Evolutionary conservation across 2,329 filamentous ascomycete species (phyloP).

Genomic region (Trichoderma brevicompactum): DNA sequence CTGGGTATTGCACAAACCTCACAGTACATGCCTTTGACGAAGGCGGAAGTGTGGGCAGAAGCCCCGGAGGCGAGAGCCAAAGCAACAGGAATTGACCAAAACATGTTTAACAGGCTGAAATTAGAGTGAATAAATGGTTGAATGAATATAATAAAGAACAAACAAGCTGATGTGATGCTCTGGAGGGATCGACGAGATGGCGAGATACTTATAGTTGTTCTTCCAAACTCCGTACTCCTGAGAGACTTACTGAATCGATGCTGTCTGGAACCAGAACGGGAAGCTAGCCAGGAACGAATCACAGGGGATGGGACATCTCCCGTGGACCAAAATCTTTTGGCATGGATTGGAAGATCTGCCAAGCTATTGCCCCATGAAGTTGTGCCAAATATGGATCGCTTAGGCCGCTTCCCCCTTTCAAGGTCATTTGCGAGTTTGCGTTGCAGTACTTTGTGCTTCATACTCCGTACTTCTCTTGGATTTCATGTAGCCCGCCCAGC

Average conservation of each 20-base stretch:
- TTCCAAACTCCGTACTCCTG: not conserved
- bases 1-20: conserved; percentile 23
- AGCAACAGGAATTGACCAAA: conserved; percentile 25
- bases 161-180: not conserved
- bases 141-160: not conserved
- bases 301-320: not conserved
- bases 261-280: not conserved
- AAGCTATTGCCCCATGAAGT: not conserved
- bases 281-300: conserved; percentile 2
- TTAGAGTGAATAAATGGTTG: not conserved
- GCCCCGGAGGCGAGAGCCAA: conserved; percentile 30
- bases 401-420: conserved; percentile 10
- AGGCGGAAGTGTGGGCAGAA: conserved; percentile 32
- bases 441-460: not conserved
- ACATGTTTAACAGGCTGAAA: conserved; percentile 22
- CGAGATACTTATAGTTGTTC: conserved; percentile 7
- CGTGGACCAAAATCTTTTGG: not conserved
- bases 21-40: conserved; percentile 35
- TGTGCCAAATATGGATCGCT: not conserved
- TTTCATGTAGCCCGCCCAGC: conserved; percentile 10
- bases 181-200: not conserved
- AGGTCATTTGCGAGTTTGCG: not conserved
- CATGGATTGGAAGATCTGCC: conserved; percentile 23
- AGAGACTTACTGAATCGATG: not conserved
- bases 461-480: not conserved